Base-by-base conservation (phyloP, 2,329 filamentous ascomycete genomes). In the Tolypocladium tundrense region DNA sequence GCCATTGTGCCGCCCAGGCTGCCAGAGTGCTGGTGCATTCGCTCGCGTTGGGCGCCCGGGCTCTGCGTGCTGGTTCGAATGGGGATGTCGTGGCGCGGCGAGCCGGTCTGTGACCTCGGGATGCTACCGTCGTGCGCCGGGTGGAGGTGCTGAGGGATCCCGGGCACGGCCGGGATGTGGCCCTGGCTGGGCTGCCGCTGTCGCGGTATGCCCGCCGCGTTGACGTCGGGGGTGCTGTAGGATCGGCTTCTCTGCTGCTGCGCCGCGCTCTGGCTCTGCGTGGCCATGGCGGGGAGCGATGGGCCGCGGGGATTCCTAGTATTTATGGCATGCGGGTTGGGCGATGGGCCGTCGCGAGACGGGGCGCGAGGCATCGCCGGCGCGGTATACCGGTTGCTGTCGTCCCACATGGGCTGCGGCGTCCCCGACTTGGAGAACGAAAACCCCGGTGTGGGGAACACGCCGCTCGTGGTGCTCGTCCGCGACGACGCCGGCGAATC, bases 211-310 rank as follows among this genome's bases (percentile, higher is more conserved):
- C 82, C 80, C 56, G 86, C 82, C 56, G 82, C 86, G 63, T 95
- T 90, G 65, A 96, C 96, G 70, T 97, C 92, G 9, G 94, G 93
- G 62, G 92, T 97, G 75, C 93, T 97, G 67, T 95, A 95, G 42
- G 92, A 96, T 62, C 94, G 84, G 74, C 90, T 87, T 63, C 91
- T 83, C 68, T 88, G 86, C 69, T 90, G 86, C 62, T 86, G 76
- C 69, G 80, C 73, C 62, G 79, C 77, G 65, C 79, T 76, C 64
- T 84, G 75, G 66, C 81, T 72, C 62, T 78, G 74, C 1, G 78
- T 76, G 19, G 85, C 78, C 80, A 90, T 87, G 21, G 84, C 87
- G 50, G 88, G 89, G 64, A 95, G 78, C 13, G 90, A 95, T 27
- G 90, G 90, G n/a, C 88, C 83, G 64, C 90, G 86, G 51, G 84